Percentiles rank a stretch among this genome's conserved stretches.
These are phyloP conservation scores for Alternaria longipes DNA, from an alignment of 2,329 filamentous ascomycete species.

Conservation along the genomic window DNA sequence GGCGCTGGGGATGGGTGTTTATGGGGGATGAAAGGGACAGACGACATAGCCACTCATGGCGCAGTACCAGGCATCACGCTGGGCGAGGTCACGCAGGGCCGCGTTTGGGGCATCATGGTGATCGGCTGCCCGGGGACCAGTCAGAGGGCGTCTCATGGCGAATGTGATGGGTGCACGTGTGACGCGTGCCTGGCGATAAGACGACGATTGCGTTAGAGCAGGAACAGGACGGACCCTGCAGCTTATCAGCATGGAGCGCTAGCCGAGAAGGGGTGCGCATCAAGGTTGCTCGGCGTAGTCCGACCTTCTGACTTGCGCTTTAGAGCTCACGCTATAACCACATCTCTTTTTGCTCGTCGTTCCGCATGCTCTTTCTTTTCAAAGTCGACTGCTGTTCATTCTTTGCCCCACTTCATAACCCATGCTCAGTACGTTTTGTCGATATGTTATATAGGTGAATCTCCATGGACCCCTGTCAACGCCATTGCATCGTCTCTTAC, in stretches of 20 bases:
- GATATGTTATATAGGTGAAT: background rate
- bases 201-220: conserved; percentile 7
- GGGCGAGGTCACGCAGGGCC: conserved; percentile 37
- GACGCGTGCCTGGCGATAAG: conserved; percentile 20
- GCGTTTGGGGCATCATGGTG: conserved; percentile 45
- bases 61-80: conserved; percentile 38
- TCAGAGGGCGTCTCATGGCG: conserved; percentile 17
- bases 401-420: too few relatives aligned
- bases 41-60: conserved; percentile 44
- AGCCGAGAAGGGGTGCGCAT: background rate
- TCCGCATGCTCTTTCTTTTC: background rate
- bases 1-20: conserved; percentile 8
- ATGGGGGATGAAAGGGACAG: conserved; percentile 27
- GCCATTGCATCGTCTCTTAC: background rate
- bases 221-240: conserved; percentile 3
- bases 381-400: background rate
- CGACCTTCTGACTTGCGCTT: background rate
- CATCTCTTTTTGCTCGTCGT: background rate
- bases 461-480: background rate
- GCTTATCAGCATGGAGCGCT: conserved; percentile 19
- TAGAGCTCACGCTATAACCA: background rate
- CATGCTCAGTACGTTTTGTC: background rate
- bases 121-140: conserved; percentile 26
- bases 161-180: conserved; percentile 23
- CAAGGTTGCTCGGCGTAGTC: conserved; percentile 6